Base-by-base conservation (phyloP, 352 stramenopile species). In the Blastocystis sp. region DNA sequence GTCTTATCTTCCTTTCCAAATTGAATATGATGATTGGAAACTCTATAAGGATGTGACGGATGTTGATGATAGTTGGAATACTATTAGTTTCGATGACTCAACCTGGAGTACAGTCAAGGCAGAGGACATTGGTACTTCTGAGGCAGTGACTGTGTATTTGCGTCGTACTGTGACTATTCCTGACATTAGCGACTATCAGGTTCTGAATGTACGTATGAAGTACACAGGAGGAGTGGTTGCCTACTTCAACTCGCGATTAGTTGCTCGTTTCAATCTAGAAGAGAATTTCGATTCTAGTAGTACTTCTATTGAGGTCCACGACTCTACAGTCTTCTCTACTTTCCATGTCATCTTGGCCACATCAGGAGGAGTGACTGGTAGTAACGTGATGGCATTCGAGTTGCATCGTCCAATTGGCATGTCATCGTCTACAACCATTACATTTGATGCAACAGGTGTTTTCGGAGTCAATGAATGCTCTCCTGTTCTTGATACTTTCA, bases 141-240 rank as follows among this genome's bases (percentile, higher is more conserved):
- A 30, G 5, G 6, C 42, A n/a, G 44, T 56, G 1, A 79, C 68
- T 1, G 33, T 53, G 27, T 79, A 79, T 53, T n/a, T 79, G 7
- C 37, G 68, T 27, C 19, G 35, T 11, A 42, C 42, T 19, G 30
- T 79, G 33, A 57, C 24, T 3, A 19, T 79, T 15, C 30, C 33
- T 15, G 24, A 62, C 13, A 62, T 62, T 13, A 7, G 2, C 42
- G 6, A 70, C 60, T 70, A 70, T 37, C 60, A 70, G 5, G 60
- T 70, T 6, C 40, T 70, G 60, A 70, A 70, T 70, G 33, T 70
- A 5, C 60, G n/a, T 70, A 44, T 70, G 60, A 70, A 70, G 60
- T 70, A 70, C 42, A 40, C 1, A 40, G 60, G 60, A 70, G 60
- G 60, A 37, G 33, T 70, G 1, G 33, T 70, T 22, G 60, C 24